Evolutionary conservation across 1,284 basidiomycete species (phyloP).

Genomic region (Sporisorium reilianum): DNA sequence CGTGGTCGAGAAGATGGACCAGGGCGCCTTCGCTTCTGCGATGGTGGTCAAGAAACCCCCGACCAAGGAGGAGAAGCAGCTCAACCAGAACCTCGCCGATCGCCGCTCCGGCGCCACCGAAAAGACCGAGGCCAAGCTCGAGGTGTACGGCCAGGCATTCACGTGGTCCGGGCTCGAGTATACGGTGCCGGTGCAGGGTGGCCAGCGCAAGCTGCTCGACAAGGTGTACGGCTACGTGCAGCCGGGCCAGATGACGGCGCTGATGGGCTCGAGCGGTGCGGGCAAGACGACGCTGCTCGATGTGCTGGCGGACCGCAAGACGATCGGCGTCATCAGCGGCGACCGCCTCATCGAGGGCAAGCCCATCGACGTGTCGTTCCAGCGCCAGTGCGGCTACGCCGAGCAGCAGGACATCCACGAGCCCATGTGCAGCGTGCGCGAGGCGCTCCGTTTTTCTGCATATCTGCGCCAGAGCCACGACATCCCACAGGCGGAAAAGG

Average conservation of each 20-base stretch:
- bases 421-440: slow-evolving; percentile 83
- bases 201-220: slow-evolving; percentile 77
- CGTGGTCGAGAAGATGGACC: slow-evolving; percentile 49
- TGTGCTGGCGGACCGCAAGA: slow-evolving; percentile 82
- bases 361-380: slow-evolving; percentile 79
- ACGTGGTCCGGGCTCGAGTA: slow-evolving; percentile 72
- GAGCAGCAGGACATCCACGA: slow-evolving; percentile 88
- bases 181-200: slow-evolving; percentile 73
- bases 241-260: slow-evolving; percentile 80
- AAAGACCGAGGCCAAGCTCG: slow-evolving; percentile 56
- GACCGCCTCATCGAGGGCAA: slow-evolving; percentile 83
- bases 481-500: slow-evolving; percentile 79
- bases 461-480: slow-evolving; percentile 80
- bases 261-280: slow-evolving; percentile 81
- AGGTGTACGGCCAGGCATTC: slow-evolving; percentile 63
- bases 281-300: slow-evolving; percentile 77
- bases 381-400: slow-evolving; percentile 75
- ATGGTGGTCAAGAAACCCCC: slow-evolving; percentile 65
- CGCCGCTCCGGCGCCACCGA: slow-evolving; percentile 39
- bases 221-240: slow-evolving; percentile 85
- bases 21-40: slow-evolving; percentile 57
- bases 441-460: slow-evolving; percentile 85
- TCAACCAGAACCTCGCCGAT: slow-evolving; percentile 47
- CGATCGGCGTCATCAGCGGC: slow-evolving; percentile 83
- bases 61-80: slow-evolving; percentile 39